These are phyloP conservation scores for Puccinia triticina DNA, from an alignment of 1,284 basidiomycete genomes.

Conservation along the genomic window DNA sequence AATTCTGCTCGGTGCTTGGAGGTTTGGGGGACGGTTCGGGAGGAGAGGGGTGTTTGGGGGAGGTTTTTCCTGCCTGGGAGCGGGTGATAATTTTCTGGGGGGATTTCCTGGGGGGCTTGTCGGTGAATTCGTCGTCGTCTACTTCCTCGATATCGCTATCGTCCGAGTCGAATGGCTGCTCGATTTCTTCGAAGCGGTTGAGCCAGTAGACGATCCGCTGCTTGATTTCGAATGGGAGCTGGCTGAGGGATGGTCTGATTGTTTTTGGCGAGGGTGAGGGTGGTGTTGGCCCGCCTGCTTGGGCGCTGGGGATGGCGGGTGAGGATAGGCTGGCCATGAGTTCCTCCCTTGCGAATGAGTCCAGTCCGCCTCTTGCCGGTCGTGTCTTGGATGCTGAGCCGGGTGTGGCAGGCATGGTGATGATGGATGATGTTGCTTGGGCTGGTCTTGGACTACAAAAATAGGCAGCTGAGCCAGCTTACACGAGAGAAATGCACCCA, in stretches of 20 bases:
- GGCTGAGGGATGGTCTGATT: not conserved
- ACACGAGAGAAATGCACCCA: no score
- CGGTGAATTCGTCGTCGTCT: slow-evolving; percentile 35
- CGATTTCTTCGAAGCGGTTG: not conserved
- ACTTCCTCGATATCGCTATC: slow-evolving; percentile 35
- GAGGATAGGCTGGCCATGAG: slow-evolving; percentile 13
- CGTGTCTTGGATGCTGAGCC: not conserved
- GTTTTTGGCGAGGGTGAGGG: not conserved
- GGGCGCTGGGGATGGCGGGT: not conserved
- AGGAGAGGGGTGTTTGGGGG: not conserved
- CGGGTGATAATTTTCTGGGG: not conserved
- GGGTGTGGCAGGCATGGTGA: not conserved
- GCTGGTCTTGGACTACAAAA: no score
- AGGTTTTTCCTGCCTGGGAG: not conserved
- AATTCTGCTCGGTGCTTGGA: not conserved
- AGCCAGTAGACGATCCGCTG: slow-evolving; percentile 27
- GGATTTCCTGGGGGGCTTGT: slow-evolving; percentile 11
- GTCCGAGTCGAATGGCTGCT: slow-evolving; percentile 20
- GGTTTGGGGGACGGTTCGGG: not conserved
- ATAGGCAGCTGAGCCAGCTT: no score
- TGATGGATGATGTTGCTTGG: no score
- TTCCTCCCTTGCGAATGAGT: slow-evolving; percentile 6
- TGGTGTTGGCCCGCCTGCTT: not conserved
- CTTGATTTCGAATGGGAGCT: slow-evolving; percentile 32
- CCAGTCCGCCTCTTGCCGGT: not conserved